phyloP scores from a whole-genome alignment of 2,329 filamentous ascomycete genomes.

The Leptographium galeiforme region DNA sequence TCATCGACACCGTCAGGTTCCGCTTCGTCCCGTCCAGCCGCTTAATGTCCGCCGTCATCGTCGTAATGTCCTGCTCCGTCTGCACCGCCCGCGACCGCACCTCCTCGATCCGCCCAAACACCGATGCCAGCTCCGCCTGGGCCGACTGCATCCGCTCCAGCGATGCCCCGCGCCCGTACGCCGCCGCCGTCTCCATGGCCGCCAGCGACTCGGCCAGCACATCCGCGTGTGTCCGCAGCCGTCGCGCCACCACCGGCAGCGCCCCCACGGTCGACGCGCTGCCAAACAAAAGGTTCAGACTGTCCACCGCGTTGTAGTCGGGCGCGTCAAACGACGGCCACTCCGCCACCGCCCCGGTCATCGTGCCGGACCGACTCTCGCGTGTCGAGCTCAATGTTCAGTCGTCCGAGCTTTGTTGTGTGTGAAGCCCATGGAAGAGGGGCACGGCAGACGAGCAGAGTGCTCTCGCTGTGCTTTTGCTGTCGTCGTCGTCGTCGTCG shows the following conservation, averaged over 20 bases:
- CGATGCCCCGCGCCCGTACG: constrained; percentile 73
- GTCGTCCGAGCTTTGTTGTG: no score
- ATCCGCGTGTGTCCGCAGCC: constrained; percentile 64
- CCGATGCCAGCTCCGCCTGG: constrained; percentile 73
- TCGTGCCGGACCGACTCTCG: no score
- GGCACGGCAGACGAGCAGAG: no score
- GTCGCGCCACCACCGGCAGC: constrained; percentile 58
- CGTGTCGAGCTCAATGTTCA: no score
- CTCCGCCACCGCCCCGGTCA: not conserved
- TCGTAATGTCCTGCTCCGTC: constrained; percentile 91
- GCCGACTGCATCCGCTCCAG: constrained; percentile 85
- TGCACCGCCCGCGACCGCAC: constrained; percentile 79
- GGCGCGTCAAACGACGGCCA: constrained; percentile 11
- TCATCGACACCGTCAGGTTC: constrained; percentile 96
- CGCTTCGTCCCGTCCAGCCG: constrained; percentile 90
- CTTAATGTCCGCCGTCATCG: constrained; percentile 99
- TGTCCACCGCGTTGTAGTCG: constrained; percentile 57
- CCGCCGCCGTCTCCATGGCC: constrained; percentile 61
- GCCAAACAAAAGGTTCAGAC: constrained; percentile 87
- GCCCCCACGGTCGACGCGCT: constrained; percentile 75
- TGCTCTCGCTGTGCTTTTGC: no score
- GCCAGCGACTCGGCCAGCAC: constrained; percentile 69
- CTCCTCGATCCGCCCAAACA: constrained; percentile 90
- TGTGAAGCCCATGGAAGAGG: no score
- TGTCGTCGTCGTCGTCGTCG: no score